Base-by-base conservation (phyloP, 2,329 filamentous ascomycete species). In the Pseudodiploospora longispora region DNA sequence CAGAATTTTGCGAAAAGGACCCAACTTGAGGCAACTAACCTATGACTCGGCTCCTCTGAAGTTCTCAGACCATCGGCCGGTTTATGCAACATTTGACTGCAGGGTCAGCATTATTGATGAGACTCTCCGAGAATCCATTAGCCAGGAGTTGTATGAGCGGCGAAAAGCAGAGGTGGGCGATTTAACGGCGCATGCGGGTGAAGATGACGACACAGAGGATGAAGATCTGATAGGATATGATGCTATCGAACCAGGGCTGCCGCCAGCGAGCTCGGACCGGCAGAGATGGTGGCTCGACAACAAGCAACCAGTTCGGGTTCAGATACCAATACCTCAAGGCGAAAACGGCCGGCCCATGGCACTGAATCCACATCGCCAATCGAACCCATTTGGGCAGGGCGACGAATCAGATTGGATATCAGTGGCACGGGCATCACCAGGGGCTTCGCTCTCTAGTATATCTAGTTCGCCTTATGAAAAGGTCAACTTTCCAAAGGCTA, bases 31-130 rank as follows among this genome's bases (percentile, higher is more conserved):
- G 36, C 93, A 97, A 60, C 71, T 85, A 8, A 76, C 85, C 30
- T 98, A 98, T 64, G 79, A 87, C 56, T 83, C 79, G 42, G 89
- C 90, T 4, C 82, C 87, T 30, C 71, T 98, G 32, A 79, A 76
- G 9, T 95, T 97, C 61, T 98, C 93, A 0, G 93, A 98, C 59
- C 93, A 98, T 63, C 79, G 90, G n/a, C 93, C 93, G 2, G 91
- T 98, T 0, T 96, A 87, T 64, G 90, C 88, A 9, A 80, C 81
- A 0, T 98, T 98, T 59, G 78, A 88, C 52, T 94, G 90, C 63
- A 79, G 75, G 1, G 84, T 97, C 42, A 90, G 74, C 52, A 81
- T 93, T 37, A 70, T 97, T 8, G 78, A 98, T 52, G 87, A 95
- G 59, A 67, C 65, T 27, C 69, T 75, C 42, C 88, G 87, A 52